Evolutionary conservation across 805 yeast genomes (phyloP).

Genomic region (Starmerella roubikii): DNA sequence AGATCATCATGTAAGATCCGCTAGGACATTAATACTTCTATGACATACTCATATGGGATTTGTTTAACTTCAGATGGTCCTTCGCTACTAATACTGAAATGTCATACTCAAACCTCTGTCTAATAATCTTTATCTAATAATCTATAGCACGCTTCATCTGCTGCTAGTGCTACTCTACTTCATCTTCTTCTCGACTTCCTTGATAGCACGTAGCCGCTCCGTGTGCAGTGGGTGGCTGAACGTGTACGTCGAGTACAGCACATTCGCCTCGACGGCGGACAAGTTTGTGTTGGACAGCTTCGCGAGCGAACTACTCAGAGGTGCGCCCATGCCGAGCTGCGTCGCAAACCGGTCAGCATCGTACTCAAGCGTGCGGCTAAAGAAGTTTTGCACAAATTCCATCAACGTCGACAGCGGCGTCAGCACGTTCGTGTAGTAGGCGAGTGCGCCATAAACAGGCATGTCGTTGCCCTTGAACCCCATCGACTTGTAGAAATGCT

Average conservation of each 20-base stretch:
- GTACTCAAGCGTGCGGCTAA: constrained; percentile 79
- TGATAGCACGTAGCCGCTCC: constrained; percentile 74
- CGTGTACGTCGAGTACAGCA: constrained; percentile 77
- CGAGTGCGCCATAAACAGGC: constrained; percentile 72
- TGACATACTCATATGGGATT: too few relatives aligned
- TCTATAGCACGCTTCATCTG: too few relatives aligned
- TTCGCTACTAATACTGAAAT: too few relatives aligned
- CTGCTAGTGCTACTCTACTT: too few relatives aligned
- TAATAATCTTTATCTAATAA: too few relatives aligned
- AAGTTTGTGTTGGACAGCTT: constrained; percentile 68
- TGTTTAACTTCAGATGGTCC: too few relatives aligned
- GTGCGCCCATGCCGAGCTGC: constrained; percentile 52
- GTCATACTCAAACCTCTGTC: too few relatives aligned
- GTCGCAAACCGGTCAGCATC: constrained; percentile 90
- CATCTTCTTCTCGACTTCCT: constrained; percentile 1
- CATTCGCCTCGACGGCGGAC: constrained; percentile 76
- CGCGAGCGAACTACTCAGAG: constrained; percentile 59
- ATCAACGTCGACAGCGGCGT: constrained; percentile 62
- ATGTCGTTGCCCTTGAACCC: constrained; percentile 49
- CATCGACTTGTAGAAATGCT: constrained; percentile 62
- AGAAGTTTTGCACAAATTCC: constrained; percentile 50
- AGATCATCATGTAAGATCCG: constrained; percentile 86
- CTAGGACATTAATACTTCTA: too few relatives aligned
- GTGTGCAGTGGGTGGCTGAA: constrained; percentile 85
- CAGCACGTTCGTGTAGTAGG: constrained; percentile 63